phyloP scores from a whole-genome alignment of 139 green algal genomes.

The Volvox reticuliferus region DNA sequence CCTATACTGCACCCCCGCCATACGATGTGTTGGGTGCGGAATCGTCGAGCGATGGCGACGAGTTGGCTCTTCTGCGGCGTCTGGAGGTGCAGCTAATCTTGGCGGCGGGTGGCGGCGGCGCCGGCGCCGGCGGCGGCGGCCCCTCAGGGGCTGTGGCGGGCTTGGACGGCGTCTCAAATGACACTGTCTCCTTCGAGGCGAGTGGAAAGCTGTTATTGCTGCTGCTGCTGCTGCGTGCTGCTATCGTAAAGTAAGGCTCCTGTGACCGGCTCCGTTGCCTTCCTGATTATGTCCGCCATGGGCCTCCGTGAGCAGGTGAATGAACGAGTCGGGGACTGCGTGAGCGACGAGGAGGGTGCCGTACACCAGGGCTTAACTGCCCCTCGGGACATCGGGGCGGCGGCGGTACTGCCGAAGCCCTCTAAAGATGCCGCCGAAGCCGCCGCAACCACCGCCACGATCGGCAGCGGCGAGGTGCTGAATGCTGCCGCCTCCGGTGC shows the following conservation, averaged over 20 bases:
- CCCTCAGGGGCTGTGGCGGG: background rate
- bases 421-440: background rate
- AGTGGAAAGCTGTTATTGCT: background rate
- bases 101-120: background rate
- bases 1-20: background rate
- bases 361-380: background rate
- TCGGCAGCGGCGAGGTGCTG: background rate
- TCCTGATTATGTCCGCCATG: too few species aligned
- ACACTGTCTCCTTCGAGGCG: background rate
- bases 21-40: background rate
- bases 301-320: background rate
- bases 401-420: background rate
- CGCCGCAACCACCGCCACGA: background rate
- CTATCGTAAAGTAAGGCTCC: too few species aligned
- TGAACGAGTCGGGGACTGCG: background rate
- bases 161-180: background rate
- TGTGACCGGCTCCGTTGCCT: too few species aligned
- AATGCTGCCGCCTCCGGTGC: background rate
- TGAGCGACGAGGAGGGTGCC: background rate
- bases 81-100: conserved; percentile 18
- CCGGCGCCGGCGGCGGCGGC: background rate
- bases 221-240: too few species aligned
- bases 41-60: background rate
- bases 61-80: conserved; percentile 24
- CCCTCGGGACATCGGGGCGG: background rate